Base-by-base conservation (phyloP, 2,329 filamentous ascomycete species). In the Reticulascus tulasneorum region DNA sequence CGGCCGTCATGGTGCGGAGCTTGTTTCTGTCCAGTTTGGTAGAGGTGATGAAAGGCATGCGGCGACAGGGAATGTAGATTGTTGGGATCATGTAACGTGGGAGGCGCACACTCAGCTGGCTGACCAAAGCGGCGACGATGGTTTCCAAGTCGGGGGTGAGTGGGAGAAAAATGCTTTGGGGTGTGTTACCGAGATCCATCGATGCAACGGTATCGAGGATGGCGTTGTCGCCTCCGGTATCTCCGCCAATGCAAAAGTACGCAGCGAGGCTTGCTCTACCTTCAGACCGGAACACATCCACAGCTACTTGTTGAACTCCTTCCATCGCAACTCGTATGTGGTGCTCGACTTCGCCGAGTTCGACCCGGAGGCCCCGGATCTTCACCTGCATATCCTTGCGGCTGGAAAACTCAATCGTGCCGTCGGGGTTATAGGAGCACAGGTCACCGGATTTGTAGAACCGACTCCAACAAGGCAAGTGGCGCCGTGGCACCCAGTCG, bases 331-430 rank as follows among this genome's bases (percentile, higher is more conserved):
- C 1, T 7, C 20, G 21, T 9, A 38, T 23, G 13, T 18, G 22
- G 23, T 28, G 19, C 15, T 40, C 28, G 6, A 40, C 24, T 19
- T 40, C 37, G n/a, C 33, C 23, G 9, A 76, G 48, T 12, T 77
- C 70, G 16, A 73, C 60, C 1, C 67, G 57, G 11, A 65, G 36
- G 2, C 67, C 68, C 4, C 58, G 53, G 1, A 74, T 46, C 45
- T 75, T 74, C 40, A 73, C 50, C 30, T 68, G 59, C 1, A 58
- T 64, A 17, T 40, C 34, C 69, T 40, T 47, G 26, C 40, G 50
- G 33, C 37, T 28, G 7, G 36, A 15, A 18, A 28, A 23, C 13
- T 36, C 7, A 6, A 27, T n/a, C 8, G 8, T 27, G n/a, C 24
- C 24, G 24, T 27, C 24, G 24, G 24, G 24, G 24, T 27, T 27